Conservation (phyloP, 306 rosid species). For the Cucurbita argyrosperma region DNA sequence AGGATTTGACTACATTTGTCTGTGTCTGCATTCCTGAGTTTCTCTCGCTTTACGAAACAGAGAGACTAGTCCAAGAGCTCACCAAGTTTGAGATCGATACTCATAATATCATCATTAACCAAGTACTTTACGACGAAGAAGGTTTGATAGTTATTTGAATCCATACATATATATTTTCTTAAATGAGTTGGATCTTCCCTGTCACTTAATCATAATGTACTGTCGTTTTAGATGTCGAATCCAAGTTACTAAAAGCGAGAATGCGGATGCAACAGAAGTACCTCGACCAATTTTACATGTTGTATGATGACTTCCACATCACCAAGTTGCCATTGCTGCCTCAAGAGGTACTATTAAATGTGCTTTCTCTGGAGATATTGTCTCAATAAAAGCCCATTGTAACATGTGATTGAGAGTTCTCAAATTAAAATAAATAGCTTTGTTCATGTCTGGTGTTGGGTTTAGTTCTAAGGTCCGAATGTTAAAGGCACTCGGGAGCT, state of each 20-base stretch:
- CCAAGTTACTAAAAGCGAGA: slow-evolving; percentile 84
- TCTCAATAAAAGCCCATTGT: too few species aligned
- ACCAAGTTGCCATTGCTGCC: slow-evolving; percentile 93
- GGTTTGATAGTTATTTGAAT: slow-evolving; percentile 22
- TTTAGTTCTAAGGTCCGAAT: too few species aligned
- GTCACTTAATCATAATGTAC: neutral
- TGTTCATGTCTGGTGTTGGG: too few species aligned
- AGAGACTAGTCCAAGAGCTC: slow-evolving; percentile 95
- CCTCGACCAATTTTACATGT: slow-evolving; percentile 84
- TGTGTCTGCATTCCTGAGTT: slow-evolving; percentile 99
- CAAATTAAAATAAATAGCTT: too few species aligned
- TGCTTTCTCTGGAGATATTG: too few species aligned
- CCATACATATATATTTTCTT: neutral
- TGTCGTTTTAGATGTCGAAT: slow-evolving; percentile 49
- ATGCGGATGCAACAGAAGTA: slow-evolving; percentile 98
- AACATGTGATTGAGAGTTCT: too few species aligned
- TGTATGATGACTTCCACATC: slow-evolving; percentile 88
- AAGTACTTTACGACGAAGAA: slow-evolving; percentile 78
- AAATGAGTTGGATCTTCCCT: neutral
- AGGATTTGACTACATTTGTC: slow-evolving; percentile 94
- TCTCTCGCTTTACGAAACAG: slow-evolving; percentile 93
- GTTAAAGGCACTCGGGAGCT: too few species aligned
- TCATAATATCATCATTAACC: slow-evolving; percentile 91
- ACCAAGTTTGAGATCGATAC: slow-evolving; percentile 94
- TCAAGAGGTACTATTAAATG: slow-evolving; percentile 48